phyloP scores from a whole-genome alignment of 2,329 filamentous ascomycete species.

The Fusarium sp. region DNA sequence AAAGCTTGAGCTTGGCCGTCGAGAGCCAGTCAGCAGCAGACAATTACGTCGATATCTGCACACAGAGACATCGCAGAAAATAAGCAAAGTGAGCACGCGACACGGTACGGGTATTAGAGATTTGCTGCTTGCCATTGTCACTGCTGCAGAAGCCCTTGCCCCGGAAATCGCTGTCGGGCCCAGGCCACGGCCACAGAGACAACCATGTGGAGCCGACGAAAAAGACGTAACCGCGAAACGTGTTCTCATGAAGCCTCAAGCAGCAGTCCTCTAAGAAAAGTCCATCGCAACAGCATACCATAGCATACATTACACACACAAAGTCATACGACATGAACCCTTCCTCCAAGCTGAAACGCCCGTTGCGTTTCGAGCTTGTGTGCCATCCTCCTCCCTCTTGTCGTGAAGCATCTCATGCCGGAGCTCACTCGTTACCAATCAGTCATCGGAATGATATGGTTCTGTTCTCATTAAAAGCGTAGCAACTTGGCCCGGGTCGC shows the following conservation, averaged over 20 bases:
- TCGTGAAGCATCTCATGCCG: constrained; percentile 11
- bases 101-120: background rate
- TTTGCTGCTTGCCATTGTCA: constrained; percentile 20
- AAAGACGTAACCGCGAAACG: constrained; percentile 36
- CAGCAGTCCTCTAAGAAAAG: constrained; percentile 39
- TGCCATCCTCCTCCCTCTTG: constrained; percentile 27
- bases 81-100: background rate
- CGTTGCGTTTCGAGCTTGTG: constrained; percentile 19
- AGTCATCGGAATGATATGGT: constrained; percentile 15
- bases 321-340: constrained; percentile 32
- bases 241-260: constrained; percentile 42
- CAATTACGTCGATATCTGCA: constrained; percentile 7
- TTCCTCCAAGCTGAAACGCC: constrained; percentile 18
- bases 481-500: constrained; percentile 38
- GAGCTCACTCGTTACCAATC: constrained; percentile 17
- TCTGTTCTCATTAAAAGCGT: constrained; percentile 29
- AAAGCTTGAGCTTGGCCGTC: constrained; percentile 18
- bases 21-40: constrained; percentile 28
- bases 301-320: constrained; percentile 35
- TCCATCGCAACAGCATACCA: constrained; percentile 34
- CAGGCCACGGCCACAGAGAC: background rate
- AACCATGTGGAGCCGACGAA: constrained; percentile 24
- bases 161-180: background rate
- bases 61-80: background rate
- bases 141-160: background rate